These are phyloP conservation scores for Microcos paniculata DNA, from an alignment of 345 rosid genomes.

Conservation along the genomic window DNA sequence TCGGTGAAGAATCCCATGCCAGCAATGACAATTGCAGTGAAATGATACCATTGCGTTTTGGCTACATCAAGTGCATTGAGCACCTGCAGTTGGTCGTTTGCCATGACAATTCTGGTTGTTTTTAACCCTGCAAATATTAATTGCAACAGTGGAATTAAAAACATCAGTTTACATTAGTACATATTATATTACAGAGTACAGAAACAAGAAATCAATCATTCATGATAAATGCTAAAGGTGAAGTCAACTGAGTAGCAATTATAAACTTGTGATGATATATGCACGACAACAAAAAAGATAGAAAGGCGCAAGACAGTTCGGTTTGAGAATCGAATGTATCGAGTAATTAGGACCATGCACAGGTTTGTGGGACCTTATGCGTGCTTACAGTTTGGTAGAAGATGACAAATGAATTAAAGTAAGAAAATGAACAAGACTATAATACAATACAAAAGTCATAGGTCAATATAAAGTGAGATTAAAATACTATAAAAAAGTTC, in stretches of 20 bases:
- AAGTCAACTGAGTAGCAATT: background rate
- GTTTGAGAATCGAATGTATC: background rate
- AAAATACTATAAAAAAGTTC: background rate
- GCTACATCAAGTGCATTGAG: slow-evolving; percentile 20
- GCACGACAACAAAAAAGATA: no score
- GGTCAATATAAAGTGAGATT: background rate
- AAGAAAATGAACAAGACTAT: background rate
- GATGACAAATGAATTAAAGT: background rate
- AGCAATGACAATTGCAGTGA: slow-evolving; percentile 13
- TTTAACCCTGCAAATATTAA: background rate
- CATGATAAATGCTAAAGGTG: background rate
- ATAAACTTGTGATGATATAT: background rate
- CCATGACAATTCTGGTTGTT: background rate
- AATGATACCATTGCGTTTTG: slow-evolving; percentile 18
- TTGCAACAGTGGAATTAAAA: background rate
- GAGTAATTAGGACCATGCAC: background rate
- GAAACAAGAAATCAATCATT: background rate
- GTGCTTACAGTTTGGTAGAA: background rate
- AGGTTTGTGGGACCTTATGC: background rate
- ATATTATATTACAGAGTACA: background rate
- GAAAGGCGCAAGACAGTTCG: no score
- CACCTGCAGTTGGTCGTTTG: background rate
- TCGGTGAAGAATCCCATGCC: slow-evolving; percentile 48
- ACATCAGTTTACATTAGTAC: no score
- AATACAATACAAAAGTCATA: background rate